Base-by-base conservation (phyloP, 805 yeast genomes). In the Saccharomycopsis malanga region DNA sequence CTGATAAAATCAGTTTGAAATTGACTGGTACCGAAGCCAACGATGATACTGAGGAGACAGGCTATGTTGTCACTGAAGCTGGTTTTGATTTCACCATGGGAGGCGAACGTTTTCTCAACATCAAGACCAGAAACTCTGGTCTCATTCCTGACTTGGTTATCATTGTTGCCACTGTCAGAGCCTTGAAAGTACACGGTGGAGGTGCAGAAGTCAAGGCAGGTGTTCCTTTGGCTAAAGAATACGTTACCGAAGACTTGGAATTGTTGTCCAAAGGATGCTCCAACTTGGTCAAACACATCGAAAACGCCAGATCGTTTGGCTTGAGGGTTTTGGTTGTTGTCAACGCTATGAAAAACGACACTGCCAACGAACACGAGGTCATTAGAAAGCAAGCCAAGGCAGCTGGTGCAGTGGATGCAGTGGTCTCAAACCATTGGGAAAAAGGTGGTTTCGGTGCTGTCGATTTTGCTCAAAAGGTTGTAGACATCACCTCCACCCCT, bases 11-110 rank as follows among this genome's bases (percentile, higher is more conserved):
- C 68, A 89, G 89, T n/a, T 70, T 84, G 67, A 83, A 83, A 64
- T 69, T 84, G 53, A 83, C 85, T 38, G 91, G 91, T 64, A 73
- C 79, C 25, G 70, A 74, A 14, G 63, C 36, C 36, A 27, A 7
- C 30, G 30, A 12, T 54, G 68, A 70, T 58, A 58, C 67, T 43
- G 71, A 71, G 46, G 74, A 74, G 58, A 74, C 74, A 56, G 93
- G 94, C 53, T 84, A 76, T 57, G 94, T 84, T 52, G 83, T 84
- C 45, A 84, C 94, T 41, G 94, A 84, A 65, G 94, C 94, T 17
- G 94, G 94, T 53, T 84, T 84, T 67, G 94, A 84, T 65, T 84
- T 84, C 72, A 84, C 93, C 44, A 84, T 84, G 94, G 94, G 94
- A 61, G 94, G 94, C 64, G 94, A 84, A 69, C 72, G 94, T 67